Base-by-base conservation (phyloP, 2,329 filamentous ascomycete genomes). In the Fusarium sp. region DNA sequence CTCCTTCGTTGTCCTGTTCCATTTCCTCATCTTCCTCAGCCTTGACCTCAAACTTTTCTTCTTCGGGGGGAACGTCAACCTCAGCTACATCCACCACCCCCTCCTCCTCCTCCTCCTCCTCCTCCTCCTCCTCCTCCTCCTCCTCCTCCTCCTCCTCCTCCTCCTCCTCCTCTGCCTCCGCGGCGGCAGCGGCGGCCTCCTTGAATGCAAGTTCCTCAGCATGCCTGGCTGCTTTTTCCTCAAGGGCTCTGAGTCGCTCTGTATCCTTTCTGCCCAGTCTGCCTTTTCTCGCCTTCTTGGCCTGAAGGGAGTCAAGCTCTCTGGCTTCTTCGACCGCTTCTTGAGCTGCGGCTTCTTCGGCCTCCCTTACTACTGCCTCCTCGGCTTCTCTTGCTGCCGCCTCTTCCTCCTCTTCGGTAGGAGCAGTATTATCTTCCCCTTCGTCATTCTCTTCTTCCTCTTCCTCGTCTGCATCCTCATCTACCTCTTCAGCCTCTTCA, bases 21-120 rank as follows among this genome's bases (percentile, higher is more conserved):
- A 29, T 33, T 2, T 48, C 58, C 2, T 50, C 43, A 15, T 50
- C 36, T 3, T 58, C 25, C 6, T 27, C 25, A 27, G 25, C 25
- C 29, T 31, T 11, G 29, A 31, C 29, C 8, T 31, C 29, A 31
- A 11, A 31, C 29, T 31, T 31, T 31, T 31, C 63, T 7, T 59
- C 63, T 2, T 58, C 63, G 18, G 11, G 35, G 9, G 25, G n/a
- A 11, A 17, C 41, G 18, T 36, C 15, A 9, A 10, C 40, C 21
- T 50, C 33, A 17, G 41, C 35, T 29, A 55, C 60, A n/a, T 47
- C 71, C 17, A 69, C 75, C 11, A 75, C 79, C 37, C 80, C 61
- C 14, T 25, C 25, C 10, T 25, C 25, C 10, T 25, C 25, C 8
- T 25, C 23, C 8, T 25, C 23, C 8, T 25, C 5, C 23, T 8